These are phyloP conservation scores for Fusarium vanettenii DNA, from an alignment of 2,329 filamentous ascomycete genomes.

Conservation along the genomic window DNA sequence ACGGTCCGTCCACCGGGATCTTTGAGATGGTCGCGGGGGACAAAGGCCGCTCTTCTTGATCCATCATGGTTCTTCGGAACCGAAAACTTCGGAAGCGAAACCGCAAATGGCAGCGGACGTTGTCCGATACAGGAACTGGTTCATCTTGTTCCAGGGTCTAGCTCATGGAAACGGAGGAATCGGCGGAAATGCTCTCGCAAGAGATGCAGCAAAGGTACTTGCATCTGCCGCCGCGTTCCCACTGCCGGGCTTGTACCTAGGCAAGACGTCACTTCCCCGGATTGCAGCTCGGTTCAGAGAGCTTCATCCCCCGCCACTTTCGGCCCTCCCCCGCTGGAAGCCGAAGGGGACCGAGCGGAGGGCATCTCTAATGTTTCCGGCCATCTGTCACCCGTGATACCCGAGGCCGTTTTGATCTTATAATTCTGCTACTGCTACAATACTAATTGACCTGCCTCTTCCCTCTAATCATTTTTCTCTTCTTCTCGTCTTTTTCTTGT, in stretches of 20 bases:
- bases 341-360: constrained; percentile 52
- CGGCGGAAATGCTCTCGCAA: not conserved
- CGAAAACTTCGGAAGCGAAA: constrained; percentile 1
- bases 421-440: constrained; percentile 3
- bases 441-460: constrained; percentile 5
- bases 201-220: not conserved
- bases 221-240: not conserved
- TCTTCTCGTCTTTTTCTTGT: not conserved
- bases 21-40: constrained; percentile 34
- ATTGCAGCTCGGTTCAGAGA: constrained; percentile 38
- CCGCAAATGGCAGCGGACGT: not conserved
- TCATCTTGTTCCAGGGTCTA: not conserved
- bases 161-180: not conserved
- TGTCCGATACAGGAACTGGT: not conserved
- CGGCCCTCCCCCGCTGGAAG: constrained; percentile 49
- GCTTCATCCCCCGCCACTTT: constrained; percentile 38
- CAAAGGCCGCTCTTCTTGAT: constrained; percentile 19
- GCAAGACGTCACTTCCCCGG: constrained; percentile 34
- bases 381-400: constrained; percentile 20
- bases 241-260: constrained; percentile 9
- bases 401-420: constrained; percentile 30
- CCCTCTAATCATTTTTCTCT: not conserved
- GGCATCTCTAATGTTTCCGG: constrained; percentile 3
- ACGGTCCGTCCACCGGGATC: not conserved
- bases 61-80: constrained; percentile 7